A percentile compares a stretch with the other conserved stretches of the same genome.
Conservation (phyloP, 2,329 filamentous ascomycete genomes). For the Berkeleyomyces basicola region DNA sequence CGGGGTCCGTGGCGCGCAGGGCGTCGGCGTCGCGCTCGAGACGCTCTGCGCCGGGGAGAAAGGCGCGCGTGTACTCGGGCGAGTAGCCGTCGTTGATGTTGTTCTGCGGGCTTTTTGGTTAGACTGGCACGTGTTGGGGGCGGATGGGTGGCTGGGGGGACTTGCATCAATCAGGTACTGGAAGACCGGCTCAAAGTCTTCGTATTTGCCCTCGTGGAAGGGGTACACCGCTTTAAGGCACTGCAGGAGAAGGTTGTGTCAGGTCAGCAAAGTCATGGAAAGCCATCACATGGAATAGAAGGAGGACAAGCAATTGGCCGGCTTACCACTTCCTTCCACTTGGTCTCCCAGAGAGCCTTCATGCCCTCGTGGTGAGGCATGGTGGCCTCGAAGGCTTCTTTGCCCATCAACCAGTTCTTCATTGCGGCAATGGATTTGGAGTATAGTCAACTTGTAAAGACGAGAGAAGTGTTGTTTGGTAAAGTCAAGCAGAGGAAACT, state of each 20-base stretch:
- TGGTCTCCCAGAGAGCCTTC: constrained; percentile 53
- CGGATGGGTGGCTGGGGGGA: neutral
- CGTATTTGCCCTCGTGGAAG: constrained; percentile 53
- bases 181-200: constrained; percentile 56
- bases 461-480: no score
- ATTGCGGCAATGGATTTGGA: neutral
- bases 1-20: constrained; percentile 29
- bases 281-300: neutral
- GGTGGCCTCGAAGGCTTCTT: constrained; percentile 24
- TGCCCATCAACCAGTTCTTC: constrained; percentile 27
- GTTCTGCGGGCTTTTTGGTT: constrained; percentile 20
- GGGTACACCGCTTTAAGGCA: constrained; percentile 49
- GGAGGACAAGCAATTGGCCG: neutral
- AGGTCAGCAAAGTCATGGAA: neutral
- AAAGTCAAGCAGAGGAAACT: no score
- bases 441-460: neutral
- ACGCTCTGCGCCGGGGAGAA: constrained; percentile 43
- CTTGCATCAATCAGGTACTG: constrained; percentile 39
- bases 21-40: constrained; percentile 38
- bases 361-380: constrained; percentile 45
- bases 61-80: constrained; percentile 45
- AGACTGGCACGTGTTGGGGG: neutral
- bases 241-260: constrained; percentile 17
- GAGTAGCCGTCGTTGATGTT: constrained; percentile 49
- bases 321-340: constrained; percentile 52